Conservation (phyloP, 257 asterid species). For the Nicotiana otophora region DNA sequence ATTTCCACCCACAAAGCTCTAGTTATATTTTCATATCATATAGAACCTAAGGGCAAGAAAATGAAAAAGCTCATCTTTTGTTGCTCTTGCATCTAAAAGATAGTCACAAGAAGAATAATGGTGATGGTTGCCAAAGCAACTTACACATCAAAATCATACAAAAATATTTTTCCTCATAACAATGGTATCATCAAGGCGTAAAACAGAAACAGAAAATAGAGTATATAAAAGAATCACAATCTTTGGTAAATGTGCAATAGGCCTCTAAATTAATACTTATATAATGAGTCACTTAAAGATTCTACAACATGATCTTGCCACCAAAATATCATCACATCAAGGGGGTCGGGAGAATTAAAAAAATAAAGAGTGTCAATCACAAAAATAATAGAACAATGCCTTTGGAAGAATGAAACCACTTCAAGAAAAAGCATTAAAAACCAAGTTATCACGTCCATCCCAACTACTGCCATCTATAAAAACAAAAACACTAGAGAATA, state of each 20-base stretch:
- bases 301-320: background rate
- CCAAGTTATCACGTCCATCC: background rate
- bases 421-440: background rate
- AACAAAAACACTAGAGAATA: background rate
- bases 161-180: background rate
- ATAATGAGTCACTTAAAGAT: background rate
- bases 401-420: background rate
- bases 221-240: background rate
- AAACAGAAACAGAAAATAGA: background rate
- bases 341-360: background rate
- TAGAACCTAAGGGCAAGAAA: background rate
- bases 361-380: background rate
- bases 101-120: background rate
- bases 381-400: background rate
- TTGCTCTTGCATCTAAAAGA: background rate
- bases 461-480: background rate
- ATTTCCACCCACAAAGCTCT: background rate
- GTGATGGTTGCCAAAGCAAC: background rate
- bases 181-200: background rate
- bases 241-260: background rate
- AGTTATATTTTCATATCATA: background rate
- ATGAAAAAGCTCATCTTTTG: background rate
- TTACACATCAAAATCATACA: background rate
- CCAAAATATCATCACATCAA: background rate
- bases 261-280: background rate